A percentile compares a stretch with the other conserved stretches of the same genome.
Evolutionary conservation across 1,284 basidiomycete genomes (phyloP).

Genomic region (Somion occarium): DNA sequence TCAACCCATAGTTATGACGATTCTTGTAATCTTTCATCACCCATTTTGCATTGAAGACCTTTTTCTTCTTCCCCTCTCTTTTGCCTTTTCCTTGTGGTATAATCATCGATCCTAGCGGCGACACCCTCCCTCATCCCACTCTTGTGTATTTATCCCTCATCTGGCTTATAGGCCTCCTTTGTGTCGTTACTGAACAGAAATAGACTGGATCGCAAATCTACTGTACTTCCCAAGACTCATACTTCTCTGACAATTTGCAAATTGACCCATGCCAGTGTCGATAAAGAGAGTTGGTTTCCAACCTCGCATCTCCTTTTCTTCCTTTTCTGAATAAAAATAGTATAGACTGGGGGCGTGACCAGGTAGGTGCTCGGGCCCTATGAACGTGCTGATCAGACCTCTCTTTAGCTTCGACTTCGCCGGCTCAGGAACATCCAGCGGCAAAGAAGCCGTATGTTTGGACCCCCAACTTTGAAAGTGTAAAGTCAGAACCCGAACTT

Average conservation of each 20-base stretch:
- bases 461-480: not conserved
- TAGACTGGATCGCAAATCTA: not conserved
- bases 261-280: not conserved
- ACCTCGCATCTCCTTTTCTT: not conserved
- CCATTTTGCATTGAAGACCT: too few species aligned
- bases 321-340: not conserved
- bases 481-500: not conserved
- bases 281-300: too few species aligned
- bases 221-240: not conserved
- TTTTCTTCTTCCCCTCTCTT: too few species aligned
- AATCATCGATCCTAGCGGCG: not conserved
- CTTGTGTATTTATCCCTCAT: conserved; percentile 1
- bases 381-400: not conserved
- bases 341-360: not conserved
- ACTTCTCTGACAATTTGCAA: not conserved
- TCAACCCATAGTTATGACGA: not conserved
- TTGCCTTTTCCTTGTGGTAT: not conserved
- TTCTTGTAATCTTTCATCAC: not conserved
- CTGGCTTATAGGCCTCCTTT: not conserved
- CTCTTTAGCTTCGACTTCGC: not conserved
- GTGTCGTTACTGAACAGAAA: not conserved
- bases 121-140: not conserved
- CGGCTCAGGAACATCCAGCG: not conserved
- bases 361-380: not conserved
- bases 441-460: not conserved